These are phyloP conservation scores for Alternaria novae-zelandiae DNA, from an alignment of 2,329 filamentous ascomycete genomes.

Conservation along the genomic window DNA sequence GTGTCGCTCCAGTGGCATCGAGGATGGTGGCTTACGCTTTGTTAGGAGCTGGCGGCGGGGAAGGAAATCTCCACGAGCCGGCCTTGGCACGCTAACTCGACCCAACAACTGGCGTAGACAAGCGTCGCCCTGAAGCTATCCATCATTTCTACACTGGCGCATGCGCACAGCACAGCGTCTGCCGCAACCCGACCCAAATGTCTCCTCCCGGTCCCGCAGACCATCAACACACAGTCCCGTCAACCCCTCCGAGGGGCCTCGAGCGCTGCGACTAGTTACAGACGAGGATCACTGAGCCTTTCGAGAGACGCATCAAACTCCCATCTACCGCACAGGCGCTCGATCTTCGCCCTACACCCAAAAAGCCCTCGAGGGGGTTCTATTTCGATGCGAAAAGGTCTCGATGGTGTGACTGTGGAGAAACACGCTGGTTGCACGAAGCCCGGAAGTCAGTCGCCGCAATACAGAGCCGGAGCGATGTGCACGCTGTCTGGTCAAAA, in stretches of 20 bases:
- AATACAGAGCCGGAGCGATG: background rate
- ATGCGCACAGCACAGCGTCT: background rate
- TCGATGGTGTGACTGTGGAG: conserved; percentile 11
- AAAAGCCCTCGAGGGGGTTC: background rate
- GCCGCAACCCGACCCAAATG: background rate
- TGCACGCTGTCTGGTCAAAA: background rate
- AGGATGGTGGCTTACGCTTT: conserved; percentile 1
- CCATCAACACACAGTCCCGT: background rate
- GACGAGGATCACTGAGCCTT: background rate
- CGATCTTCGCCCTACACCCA: background rate
- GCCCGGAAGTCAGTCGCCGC: background rate
- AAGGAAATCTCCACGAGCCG: background rate
- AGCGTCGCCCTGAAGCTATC: background rate
- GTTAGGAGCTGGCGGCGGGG: conserved; percentile 1
- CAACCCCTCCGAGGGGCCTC: background rate
- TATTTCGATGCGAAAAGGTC: background rate
- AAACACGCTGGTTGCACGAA: conserved; percentile 5
- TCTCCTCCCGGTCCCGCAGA: background rate
- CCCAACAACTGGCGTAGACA: background rate
- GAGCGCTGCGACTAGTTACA: background rate
- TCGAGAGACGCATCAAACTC: background rate
- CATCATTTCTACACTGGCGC: background rate
- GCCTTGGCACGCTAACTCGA: conserved; percentile 7
- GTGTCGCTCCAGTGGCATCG: background rate
- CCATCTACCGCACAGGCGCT: background rate